These are phyloP conservation scores for Apiospora aurea DNA, from an alignment of 2,329 filamentous ascomycete species.

Conservation along the genomic window DNA sequence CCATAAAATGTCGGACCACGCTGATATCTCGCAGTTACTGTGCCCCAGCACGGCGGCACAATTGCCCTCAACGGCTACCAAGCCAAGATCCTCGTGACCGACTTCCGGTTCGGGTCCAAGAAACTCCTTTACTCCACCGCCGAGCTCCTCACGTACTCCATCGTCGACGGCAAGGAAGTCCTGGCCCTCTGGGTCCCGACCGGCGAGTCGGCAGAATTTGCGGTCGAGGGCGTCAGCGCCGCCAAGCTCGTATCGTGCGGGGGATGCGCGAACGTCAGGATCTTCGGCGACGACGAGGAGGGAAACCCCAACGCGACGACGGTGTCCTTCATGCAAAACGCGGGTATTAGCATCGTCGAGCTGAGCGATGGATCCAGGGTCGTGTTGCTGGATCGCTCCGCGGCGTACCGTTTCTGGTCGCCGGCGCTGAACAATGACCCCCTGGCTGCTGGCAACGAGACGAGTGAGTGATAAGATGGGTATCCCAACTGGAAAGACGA, in stretches of 20 bases:
- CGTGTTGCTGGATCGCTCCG: slow-evolving; percentile 59
- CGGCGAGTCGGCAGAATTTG: slow-evolving; percentile 62
- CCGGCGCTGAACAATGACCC: slow-evolving; percentile 57
- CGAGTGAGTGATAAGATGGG: slow-evolving; percentile 42
- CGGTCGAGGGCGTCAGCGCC: slow-evolving; percentile 49
- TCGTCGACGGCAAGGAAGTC: slow-evolving; percentile 54
- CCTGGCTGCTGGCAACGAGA: slow-evolving; percentile 50
- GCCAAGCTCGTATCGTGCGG: slow-evolving; percentile 47
- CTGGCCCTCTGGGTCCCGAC: slow-evolving; percentile 61
- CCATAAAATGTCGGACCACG: not conserved
- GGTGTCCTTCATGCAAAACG: slow-evolving; percentile 55
- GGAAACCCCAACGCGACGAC: slow-evolving; percentile 41
- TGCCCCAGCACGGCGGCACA: slow-evolving; percentile 56
- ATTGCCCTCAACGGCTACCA: slow-evolving; percentile 66
- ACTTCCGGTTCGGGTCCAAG: slow-evolving; percentile 61
- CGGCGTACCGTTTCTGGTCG: slow-evolving; percentile 65
- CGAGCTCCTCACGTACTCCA: slow-evolving; percentile 59
- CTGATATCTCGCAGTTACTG: slow-evolving; percentile 44
- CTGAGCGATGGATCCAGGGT: slow-evolving; percentile 55
- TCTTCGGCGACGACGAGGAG: slow-evolving; percentile 45
- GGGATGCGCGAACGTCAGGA: slow-evolving; percentile 49
- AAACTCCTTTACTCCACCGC: slow-evolving; percentile 62
- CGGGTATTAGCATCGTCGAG: slow-evolving; percentile 55
- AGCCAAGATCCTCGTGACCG: slow-evolving; percentile 67
- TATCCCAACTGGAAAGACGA: not conserved